Evolutionary conservation across 2,329 filamentous ascomycete genomes (phyloP).

Genomic region (Pseudogymnoascus sp.): DNA sequence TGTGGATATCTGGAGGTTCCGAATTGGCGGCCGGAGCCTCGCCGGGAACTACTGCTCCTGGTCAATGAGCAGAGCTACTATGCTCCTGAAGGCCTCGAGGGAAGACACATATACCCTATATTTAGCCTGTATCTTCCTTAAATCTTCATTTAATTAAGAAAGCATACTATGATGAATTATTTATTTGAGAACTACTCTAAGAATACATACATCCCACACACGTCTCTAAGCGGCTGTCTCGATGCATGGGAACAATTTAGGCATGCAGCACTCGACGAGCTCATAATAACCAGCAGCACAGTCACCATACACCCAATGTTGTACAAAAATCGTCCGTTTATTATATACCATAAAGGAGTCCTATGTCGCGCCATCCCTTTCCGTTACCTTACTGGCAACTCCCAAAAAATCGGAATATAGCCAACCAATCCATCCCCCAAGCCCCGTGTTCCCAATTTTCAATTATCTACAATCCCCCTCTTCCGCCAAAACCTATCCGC

Average conservation of each 20-base stretch:
- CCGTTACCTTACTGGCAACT: neutral
- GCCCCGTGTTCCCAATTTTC: neutral
- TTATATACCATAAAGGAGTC: slow-evolving; percentile 5
- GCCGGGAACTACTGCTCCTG: no score
- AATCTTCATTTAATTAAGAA: neutral
- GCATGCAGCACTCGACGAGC: neutral
- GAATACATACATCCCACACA: neutral
- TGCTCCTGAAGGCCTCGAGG: neutral
- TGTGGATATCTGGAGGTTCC: no score
- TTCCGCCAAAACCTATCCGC: neutral
- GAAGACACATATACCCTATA: neutral
- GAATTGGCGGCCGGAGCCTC: no score
- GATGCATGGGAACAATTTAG: neutral
- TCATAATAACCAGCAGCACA: neutral
- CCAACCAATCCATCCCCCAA: neutral
- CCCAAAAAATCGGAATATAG: neutral
- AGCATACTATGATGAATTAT: neutral
- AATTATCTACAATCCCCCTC: neutral
- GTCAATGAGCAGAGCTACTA: no score
- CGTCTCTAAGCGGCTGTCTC: neutral
- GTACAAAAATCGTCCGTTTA: neutral
- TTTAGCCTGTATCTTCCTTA: neutral
- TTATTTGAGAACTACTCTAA: neutral
- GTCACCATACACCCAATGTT: neutral
- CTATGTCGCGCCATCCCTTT: slow-evolving; percentile 2